Base-by-base conservation (phyloP, 148 eudicot species). In the Hydrangea macrophylla region DNA sequence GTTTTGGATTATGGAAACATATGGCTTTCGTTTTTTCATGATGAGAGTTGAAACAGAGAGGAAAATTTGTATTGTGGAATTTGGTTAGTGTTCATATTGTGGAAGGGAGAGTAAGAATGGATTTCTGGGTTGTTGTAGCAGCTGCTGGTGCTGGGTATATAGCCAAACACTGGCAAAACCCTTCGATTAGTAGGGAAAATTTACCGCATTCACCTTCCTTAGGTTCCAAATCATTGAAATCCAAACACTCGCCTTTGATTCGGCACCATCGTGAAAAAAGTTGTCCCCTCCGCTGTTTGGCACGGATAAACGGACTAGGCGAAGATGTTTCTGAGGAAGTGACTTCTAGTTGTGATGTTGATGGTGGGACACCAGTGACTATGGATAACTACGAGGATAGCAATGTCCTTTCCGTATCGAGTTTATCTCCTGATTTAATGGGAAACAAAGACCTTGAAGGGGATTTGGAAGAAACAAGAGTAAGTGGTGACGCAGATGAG, bases 61-160 rank as follows among this genome's bases (percentile, higher is more conserved):
- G 62, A 64, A 48, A 37, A 40, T 67, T 57, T 33, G 78, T 45
- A 27, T 63, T 23, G 74, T 71, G 54, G 65, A 63, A 62, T 71
- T 77, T 51, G 78, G 70, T 56, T 77, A 42, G 79, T 40, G 45
- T 50, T 63, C 13, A 67, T 50, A 9, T 67, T 23, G 20, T 3
- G 64, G 44, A 33, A 60, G 32, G 22, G 37, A 26, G 73, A 30
- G 55, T 69, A 67, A 18, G 71, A 59, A 94, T 94, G 98, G 98
- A 94, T 78, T 65, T 84, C 60, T 94, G 97, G 98, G 75, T 90
- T 56, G 91, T 82, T 58, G 83, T 88, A 54, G 96, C 92, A 51
- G 89, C 88, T 65, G 87, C 97, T 64, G 88, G 96, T 68, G 98
- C 97, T 64, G 88, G 89, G 13, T 85, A 82, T 71, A 79, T 88